These are phyloP conservation scores for Cercospora zeina DNA, from an alignment of 2,329 filamentous ascomycete genomes.

Conservation along the genomic window DNA sequence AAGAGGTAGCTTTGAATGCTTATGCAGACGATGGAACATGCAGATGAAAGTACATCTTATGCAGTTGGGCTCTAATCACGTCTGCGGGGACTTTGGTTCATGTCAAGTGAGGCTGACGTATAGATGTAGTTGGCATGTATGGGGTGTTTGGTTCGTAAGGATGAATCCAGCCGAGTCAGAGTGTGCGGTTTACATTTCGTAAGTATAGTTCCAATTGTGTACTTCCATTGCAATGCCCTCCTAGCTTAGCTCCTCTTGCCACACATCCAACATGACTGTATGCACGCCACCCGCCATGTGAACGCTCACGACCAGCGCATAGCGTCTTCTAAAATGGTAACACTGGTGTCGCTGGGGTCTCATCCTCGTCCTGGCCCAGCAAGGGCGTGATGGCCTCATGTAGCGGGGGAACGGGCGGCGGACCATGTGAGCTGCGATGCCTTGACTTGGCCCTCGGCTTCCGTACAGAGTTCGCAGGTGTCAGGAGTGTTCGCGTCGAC, in stretches of 20 bases:
- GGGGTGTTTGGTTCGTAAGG: not conserved
- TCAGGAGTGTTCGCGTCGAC: slow-evolving; percentile 9
- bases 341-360: slow-evolving; percentile 1
- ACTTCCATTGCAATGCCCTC: not conserved
- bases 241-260: not conserved
- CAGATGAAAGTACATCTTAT: not conserved
- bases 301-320: not conserved
- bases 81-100: not conserved
- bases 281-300: not conserved
- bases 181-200: not conserved
- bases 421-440: not conserved
- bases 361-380: slow-evolving; percentile 3
- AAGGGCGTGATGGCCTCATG: not conserved
- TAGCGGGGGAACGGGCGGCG: slow-evolving; percentile 1
- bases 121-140: not conserved
- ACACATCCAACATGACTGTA: not conserved
- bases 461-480: slow-evolving; percentile 8
- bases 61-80: not conserved
- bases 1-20: not conserved
- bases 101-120: not conserved
- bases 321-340: not conserved
- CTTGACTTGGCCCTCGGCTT: slow-evolving; percentile 6
- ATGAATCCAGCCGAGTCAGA: not conserved
- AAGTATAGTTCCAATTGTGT: not conserved
- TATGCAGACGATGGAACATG: not conserved